Evolutionary conservation across 345 rosid genomes (phyloP).

Genomic region (Brassica cretica): DNA sequence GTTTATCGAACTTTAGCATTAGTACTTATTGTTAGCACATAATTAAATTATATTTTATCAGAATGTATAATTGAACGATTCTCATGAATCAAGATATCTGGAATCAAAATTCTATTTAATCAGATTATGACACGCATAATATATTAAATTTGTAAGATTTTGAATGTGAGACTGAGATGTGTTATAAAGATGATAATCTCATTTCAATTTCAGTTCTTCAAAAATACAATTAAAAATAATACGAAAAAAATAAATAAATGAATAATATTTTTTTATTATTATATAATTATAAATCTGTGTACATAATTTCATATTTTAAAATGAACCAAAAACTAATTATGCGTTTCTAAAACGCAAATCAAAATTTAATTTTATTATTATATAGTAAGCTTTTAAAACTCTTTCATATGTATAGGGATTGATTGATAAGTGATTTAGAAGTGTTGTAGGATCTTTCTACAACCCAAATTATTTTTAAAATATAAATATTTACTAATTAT

Average conservation of each 20-base stretch:
- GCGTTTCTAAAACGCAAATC: neutral
- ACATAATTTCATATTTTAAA: neutral
- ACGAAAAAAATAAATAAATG: neutral
- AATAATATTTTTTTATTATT: too few relatives aligned
- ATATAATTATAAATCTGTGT: too few relatives aligned
- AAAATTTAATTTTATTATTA: too few relatives aligned
- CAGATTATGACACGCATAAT: neutral
- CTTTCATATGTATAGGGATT: neutral
- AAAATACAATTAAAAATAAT: too few relatives aligned
- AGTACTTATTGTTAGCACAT: neutral
- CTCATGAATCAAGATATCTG: neutral
- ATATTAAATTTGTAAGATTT: too few relatives aligned
- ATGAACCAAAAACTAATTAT: neutral
- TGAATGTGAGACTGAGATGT: too few relatives aligned
- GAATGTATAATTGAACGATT: neutral
- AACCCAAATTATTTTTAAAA: too few relatives aligned
- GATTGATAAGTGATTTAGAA: too few relatives aligned
- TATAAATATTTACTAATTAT: too few relatives aligned
- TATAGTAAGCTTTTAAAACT: neutral
- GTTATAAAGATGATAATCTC: too few relatives aligned
- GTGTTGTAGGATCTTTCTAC: too few relatives aligned
- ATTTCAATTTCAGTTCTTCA: too few relatives aligned
- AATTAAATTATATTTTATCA: neutral
- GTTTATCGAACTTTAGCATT: neutral
- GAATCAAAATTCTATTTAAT: neutral